Base-by-base conservation (phyloP, 768 basidiomycete species). In the Hypholoma sublateritium region DNA sequence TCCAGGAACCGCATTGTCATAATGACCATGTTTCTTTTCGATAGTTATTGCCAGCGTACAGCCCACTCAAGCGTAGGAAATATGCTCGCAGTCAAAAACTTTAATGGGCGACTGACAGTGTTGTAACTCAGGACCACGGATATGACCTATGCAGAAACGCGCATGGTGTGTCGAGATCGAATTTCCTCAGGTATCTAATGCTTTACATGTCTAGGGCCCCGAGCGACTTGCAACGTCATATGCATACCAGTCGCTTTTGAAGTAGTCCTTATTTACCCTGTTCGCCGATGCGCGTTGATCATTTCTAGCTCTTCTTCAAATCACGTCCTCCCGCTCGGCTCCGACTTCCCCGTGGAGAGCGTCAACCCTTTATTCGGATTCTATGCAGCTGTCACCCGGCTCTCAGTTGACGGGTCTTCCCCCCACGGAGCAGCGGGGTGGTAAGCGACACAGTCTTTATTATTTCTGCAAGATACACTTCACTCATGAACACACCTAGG, bases 311-410 rank as follows among this genome's bases (percentile, higher is more conserved):
- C 69, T 2, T 87, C 88, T 12, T 74, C 68, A 6, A 70, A 74
- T n/a, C 70, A 78, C 0, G 69, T 86, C 13, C 79, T 95, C 2
- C 87, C 93, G 0, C 78, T 98, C 1, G 95, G 96, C 1, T 93
- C 93, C 2, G 95, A 98, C 69, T 97, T 98, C 70, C 96, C 96
- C 0, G 87, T 98, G 3, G 95, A 98, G 70, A 82, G 84, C 11
- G 87, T 96, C 51, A 92, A 96, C 65, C 95, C 96, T 0, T 73
- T 98, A 28, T 74, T 89, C 2, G 93, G 92, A 0, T 95, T 97
- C 72, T 93, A 95, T 62, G 94, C 96, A 5, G 93, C 93, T 0
- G 81, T 94, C 2, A 79, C 93, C 1, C 82, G 95, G 13, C 75
- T 92, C 5, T 80, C 82, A 19, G 75, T 78, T 1, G 77, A 83